Percentiles rank a stretch among this genome's conserved stretches.
Evolutionary conservation across 140 eudicot genomes (phyloP).

Genomic region (Cichorium intybus): DNA sequence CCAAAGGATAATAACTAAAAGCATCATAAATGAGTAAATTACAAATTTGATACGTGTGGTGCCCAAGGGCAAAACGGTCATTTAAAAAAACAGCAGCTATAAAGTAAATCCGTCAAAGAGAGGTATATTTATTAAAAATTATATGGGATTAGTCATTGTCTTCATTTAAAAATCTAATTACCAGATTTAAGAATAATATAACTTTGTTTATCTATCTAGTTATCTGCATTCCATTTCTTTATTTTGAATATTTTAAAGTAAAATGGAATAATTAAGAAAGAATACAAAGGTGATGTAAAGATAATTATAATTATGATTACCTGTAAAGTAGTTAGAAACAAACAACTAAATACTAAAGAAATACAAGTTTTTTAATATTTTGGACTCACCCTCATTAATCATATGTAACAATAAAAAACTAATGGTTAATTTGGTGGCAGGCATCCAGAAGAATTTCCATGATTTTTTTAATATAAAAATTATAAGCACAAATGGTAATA

Average conservation of each 20-base stretch:
- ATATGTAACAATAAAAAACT: conserved; percentile 1
- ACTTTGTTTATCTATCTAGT: neutral
- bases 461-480: no score
- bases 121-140: no score
- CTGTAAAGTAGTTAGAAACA: conserved; percentile 13
- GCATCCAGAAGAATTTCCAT: conserved; percentile 7
- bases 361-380: conserved; percentile 1
- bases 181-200: neutral
- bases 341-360: conserved; percentile 5
- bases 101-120: no score
- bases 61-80: neutral
- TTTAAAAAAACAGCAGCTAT: no score
- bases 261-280: conserved; percentile 1
- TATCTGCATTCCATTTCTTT: neutral
- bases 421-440: neutral
- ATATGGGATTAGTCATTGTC: no score
- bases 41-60: no score
- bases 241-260: conserved; percentile 1
- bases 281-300: neutral
- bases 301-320: conserved; percentile 5
- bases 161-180: neutral
- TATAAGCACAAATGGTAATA: no score
- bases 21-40: no score
- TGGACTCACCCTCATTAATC: conserved; percentile 9
- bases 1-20: no score